Evolutionary conservation across 2,329 filamentous ascomycete genomes (phyloP).

Genomic region (Apiospora sp.): DNA sequence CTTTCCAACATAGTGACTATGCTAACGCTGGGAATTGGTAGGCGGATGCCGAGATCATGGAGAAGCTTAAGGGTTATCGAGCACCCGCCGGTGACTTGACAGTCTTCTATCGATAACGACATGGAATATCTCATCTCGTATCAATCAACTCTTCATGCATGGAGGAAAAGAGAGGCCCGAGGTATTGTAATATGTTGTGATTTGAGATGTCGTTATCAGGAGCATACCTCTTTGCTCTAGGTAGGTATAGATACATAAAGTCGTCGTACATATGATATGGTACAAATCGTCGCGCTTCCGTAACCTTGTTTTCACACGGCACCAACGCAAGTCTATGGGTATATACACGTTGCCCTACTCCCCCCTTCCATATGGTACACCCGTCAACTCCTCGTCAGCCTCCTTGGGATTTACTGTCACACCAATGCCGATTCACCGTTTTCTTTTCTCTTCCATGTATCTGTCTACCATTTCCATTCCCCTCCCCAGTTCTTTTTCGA

Average conservation of each 20-base stretch:
- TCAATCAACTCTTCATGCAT: not conserved
- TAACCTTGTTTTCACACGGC: not conserved
- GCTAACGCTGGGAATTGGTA: too few relatives aligned
- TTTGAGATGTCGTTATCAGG: conserved; percentile 3
- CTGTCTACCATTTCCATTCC: not conserved
- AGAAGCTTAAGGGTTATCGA: conserved; percentile 67
- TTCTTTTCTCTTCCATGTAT: too few relatives aligned
- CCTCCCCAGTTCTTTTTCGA: not conserved
- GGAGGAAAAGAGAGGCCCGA: not conserved
- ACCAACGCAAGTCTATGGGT: conserved; percentile 13
- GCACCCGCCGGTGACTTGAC: conserved; percentile 61
- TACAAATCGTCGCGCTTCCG: not conserved
- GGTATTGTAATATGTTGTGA: not conserved
- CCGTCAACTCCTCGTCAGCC: too few relatives aligned
- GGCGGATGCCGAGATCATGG: conserved; percentile 74
- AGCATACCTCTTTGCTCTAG: not conserved
- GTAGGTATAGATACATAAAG: not conserved
- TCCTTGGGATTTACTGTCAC: too few relatives aligned
- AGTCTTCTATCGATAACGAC: conserved; percentile 57
- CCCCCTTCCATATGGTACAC: too few relatives aligned
- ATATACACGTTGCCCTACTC: not conserved
- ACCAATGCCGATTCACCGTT: too few relatives aligned
- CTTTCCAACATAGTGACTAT: too few relatives aligned
- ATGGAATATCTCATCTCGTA: not conserved
- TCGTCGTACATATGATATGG: not conserved